Conservation (phyloP, 2,329 filamentous ascomycete species). For the Arthrobotrys megalospora region DNA sequence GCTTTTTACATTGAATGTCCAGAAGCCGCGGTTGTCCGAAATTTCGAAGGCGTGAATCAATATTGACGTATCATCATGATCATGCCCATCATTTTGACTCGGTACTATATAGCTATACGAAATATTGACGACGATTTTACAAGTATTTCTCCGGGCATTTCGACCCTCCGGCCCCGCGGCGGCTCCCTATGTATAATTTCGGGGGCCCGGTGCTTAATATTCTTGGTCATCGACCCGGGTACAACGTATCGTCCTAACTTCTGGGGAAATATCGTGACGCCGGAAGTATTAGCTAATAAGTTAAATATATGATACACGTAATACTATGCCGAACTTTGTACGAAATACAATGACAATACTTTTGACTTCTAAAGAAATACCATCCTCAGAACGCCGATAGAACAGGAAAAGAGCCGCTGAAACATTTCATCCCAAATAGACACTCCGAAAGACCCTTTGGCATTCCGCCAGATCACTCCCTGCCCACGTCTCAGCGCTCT, state of each 20-base stretch:
- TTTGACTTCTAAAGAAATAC: background rate
- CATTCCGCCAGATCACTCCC: constrained; percentile 57
- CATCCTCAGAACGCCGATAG: constrained; percentile 2
- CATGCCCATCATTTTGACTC: too few relatives aligned
- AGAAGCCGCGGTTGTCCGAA: background rate
- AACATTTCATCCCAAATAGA: constrained; percentile 45
- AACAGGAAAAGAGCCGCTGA: background rate
- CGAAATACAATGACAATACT: background rate
- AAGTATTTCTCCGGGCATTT: too few relatives aligned
- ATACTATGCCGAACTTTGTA: background rate
- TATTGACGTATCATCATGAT: background rate
- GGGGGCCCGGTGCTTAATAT: too few relatives aligned
- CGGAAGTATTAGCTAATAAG: constrained; percentile 11
- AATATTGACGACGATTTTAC: too few relatives aligned
- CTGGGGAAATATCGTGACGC: background rate
- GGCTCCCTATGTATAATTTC: too few relatives aligned
- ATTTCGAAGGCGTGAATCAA: background rate
- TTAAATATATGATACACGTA: constrained; percentile 4
- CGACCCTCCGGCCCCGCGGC: too few relatives aligned
- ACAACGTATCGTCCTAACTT: background rate
- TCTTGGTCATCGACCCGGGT: too few relatives aligned
- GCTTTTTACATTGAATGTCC: background rate
- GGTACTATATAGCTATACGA: too few relatives aligned
- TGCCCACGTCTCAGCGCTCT: constrained; percentile 55
- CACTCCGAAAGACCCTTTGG: constrained; percentile 50